phyloP scores from a whole-genome alignment of 2,329 filamentous ascomycete species.

The Talaromyces sp. region DNA sequence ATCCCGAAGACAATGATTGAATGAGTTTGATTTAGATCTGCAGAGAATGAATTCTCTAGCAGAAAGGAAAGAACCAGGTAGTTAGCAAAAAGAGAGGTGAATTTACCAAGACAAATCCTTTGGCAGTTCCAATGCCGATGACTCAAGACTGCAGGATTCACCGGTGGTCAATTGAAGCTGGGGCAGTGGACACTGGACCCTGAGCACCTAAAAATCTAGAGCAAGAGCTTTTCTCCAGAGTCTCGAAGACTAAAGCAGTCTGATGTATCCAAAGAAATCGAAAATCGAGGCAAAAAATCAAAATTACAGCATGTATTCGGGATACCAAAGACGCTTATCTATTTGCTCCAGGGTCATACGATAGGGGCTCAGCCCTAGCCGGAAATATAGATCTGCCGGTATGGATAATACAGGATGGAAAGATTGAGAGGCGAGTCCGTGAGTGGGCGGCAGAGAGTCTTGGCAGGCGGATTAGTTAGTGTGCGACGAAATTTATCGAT shows the following conservation, averaged over 20 bases:
- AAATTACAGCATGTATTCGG: constrained; percentile 6
- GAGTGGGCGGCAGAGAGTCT: constrained; percentile 6
- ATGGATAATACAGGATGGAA: constrained; percentile 20
- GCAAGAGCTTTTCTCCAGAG: background rate
- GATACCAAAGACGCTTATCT: background rate
- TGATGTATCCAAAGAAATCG: background rate
- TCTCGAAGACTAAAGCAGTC: background rate
- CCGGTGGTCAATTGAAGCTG: background rate
- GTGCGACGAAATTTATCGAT: constrained; percentile 38
- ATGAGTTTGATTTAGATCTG: background rate
- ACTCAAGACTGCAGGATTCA: background rate
- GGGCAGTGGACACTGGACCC: background rate
- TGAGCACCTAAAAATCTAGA: background rate
- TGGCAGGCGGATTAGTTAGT: constrained; percentile 20
- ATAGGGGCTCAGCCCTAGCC: constrained; percentile 18
- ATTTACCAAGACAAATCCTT: background rate
- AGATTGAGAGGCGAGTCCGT: constrained; percentile 13
- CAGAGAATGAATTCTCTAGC: background rate
- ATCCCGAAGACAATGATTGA: background rate
- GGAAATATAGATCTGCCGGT: constrained; percentile 23
- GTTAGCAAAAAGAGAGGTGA: background rate
- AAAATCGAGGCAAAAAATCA: background rate
- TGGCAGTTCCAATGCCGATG: background rate
- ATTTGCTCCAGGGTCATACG: background rate
- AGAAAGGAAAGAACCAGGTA: background rate